Evolutionary conservation across 129 eudicot genomes (phyloP), one percentile per base, ranked within the genome.

Genomic region (Erigeron canadensis): DNA sequence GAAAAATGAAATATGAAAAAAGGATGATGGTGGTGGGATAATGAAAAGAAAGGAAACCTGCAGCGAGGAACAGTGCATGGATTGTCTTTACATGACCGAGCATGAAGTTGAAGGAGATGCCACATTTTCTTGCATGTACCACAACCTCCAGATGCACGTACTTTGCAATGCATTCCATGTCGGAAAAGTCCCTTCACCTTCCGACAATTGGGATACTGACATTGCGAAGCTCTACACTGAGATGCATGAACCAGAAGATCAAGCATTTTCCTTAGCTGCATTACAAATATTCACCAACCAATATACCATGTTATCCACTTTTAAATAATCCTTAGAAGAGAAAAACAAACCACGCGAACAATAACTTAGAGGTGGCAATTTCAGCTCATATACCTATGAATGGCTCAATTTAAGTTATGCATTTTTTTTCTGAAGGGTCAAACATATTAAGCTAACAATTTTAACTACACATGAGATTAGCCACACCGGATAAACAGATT

Each of bases 171-270:
- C 74, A 90, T 82, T 11, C 97, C 97, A 70, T 95, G 99, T 62
- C 96, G 89, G 81, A 90, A 95, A 71, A 95, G 99, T 40, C 90
- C 99, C 86, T 88, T 90, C 66, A 95, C 99, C 71, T 95, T 95
- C 67, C 97, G 84, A 68, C 99, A 95, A 65, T 90, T 88, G 5
- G 88, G 97, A 71, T 90, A 95, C 61, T 75, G 89, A 74, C 99
- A 95, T 67, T 55, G 84, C 45, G 83, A 81, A 9, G 95, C 76
- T 63, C 94, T 88, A 64, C 99, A 95, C 66, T 83, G 96, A 68
- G 99, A 81, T 37, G 99, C 97, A 69, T 95, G 99, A 48, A 95
- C 95, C 85, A 95, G 81, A 72, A 95, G 96, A 77, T 95, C 99
- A 11, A 95, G 97, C 99, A 95, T 95, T 81, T 84, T 90, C 75